Percentiles rank a stretch among this genome's conserved stretches.
phyloP scores from a whole-genome alignment of 2,329 filamentous ascomycete species.

The Xylaria sp. region DNA sequence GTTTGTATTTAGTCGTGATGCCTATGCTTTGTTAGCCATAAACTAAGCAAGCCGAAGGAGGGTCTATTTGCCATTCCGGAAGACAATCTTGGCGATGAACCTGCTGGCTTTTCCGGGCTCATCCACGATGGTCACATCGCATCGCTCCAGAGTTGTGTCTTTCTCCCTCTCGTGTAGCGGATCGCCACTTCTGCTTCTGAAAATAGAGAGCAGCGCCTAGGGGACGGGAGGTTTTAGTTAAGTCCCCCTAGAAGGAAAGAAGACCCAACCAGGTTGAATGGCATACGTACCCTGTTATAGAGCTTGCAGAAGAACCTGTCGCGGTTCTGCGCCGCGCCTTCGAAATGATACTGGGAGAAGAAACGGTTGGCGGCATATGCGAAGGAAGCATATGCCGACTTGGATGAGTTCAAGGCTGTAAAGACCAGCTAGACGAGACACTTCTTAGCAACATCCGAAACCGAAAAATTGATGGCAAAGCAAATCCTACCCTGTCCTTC shows the following conservation, averaged over 20 bases:
- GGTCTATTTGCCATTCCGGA: slow-evolving; percentile 62
- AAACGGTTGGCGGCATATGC: slow-evolving; percentile 68
- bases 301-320: slow-evolving; percentile 75
- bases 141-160: slow-evolving; percentile 72
- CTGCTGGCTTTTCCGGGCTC: slow-evolving; percentile 71
- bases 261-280: background rate
- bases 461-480: background rate
- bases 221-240: slow-evolving; percentile 1
- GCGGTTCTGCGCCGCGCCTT: slow-evolving; percentile 52
- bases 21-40: slow-evolving; percentile 45
- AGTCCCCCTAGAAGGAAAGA: background rate
- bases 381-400: slow-evolving; percentile 77
- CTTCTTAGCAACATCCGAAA: slow-evolving; percentile 11
- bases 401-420: slow-evolving; percentile 77
- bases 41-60: background rate
- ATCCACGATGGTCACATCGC: slow-evolving; percentile 75
- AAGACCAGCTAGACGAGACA: slow-evolving; percentile 61
- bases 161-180: slow-evolving; percentile 59
- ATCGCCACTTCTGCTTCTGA: slow-evolving; percentile 69
- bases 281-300: slow-evolving; percentile 63
- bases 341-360: slow-evolving; percentile 73
- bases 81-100: slow-evolving; percentile 73
- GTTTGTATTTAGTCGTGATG: slow-evolving; percentile 74
- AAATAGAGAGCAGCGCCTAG: slow-evolving; percentile 71
- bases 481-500: slow-evolving; percentile 61